Conservation (phyloP, 2,329 filamentous ascomycete genomes). For the Chrysoporthe austroafricana region DNA sequence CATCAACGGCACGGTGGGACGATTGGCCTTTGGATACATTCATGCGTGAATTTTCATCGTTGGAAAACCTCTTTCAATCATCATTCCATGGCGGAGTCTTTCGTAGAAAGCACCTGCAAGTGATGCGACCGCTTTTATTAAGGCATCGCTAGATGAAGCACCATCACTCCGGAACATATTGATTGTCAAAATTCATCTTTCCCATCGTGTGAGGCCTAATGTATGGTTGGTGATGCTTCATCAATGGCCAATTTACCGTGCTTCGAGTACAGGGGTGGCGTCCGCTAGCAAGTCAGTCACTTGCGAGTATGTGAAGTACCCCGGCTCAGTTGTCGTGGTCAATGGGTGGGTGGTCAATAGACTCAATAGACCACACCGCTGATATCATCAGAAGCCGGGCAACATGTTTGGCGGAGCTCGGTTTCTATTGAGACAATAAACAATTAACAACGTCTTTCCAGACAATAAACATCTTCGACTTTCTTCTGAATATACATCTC, state of each 20-base stretch:
- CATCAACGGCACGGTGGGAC: not conserved
- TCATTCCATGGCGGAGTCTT: not conserved
- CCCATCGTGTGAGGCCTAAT: not conserved
- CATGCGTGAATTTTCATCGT: not conserved
- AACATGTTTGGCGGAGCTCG: not conserved
- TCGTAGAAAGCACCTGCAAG: not conserved
- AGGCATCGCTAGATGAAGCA: not conserved
- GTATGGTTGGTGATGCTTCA: not conserved
- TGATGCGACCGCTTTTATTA: not conserved
- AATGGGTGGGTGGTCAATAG: conserved; percentile 8
- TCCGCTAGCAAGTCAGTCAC: not conserved
- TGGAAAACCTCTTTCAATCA: too few species aligned
- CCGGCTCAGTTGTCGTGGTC: not conserved
- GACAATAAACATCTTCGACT: not conserved
- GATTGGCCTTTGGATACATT: not conserved
- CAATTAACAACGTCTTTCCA: not conserved
- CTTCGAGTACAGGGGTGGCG: not conserved
- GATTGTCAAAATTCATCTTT: not conserved
- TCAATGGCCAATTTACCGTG: not conserved
- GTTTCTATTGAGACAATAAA: conserved; percentile 21
- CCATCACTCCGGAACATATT: not conserved
- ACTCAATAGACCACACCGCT: not conserved
- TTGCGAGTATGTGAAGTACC: not conserved
- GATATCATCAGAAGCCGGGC: conserved; percentile 2
- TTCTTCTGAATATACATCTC: conserved; percentile 16